Evolutionary conservation across 1,284 basidiomycete genomes (phyloP).

Genomic region (Stygiomarasmius scandens): DNA sequence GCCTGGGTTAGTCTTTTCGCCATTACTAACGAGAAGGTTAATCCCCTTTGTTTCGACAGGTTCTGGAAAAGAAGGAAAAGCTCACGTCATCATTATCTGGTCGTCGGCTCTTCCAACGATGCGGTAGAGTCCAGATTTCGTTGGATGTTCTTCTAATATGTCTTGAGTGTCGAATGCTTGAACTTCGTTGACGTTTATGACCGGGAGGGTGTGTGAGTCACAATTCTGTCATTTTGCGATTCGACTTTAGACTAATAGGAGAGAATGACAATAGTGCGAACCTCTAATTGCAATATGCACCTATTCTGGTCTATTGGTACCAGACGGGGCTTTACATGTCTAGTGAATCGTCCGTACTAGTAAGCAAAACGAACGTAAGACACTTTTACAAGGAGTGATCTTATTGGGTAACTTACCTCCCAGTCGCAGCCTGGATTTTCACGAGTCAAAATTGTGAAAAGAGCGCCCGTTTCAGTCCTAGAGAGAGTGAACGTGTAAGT

Average conservation of each 20-base stretch:
- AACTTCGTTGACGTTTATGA: constrained; percentile 9
- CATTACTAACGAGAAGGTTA: not conserved
- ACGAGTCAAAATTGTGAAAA: constrained; percentile 7
- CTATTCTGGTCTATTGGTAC: constrained; percentile 9
- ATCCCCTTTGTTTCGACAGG: not conserved
- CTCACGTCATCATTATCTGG: constrained; percentile 37
- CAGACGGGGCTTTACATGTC: constrained; percentile 8
- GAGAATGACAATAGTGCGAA: not conserved
- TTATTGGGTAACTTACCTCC: not conserved
- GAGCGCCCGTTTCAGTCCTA: constrained; percentile 10
- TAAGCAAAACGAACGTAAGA: not conserved
- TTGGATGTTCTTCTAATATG: constrained; percentile 40
- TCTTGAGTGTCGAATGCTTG: constrained; percentile 33
- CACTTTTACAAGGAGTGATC: too few species aligned
- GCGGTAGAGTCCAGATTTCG: constrained; percentile 34
- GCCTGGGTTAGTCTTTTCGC: not conserved
- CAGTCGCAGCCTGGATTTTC: constrained; percentile 2
- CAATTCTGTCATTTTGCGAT: constrained; percentile 1
- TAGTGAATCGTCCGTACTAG: constrained; percentile 4
- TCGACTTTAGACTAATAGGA: too few species aligned
- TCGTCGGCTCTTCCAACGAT: constrained; percentile 44
- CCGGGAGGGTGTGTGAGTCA: constrained; percentile 6
- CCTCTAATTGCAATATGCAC: not conserved
- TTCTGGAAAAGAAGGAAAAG: not conserved
- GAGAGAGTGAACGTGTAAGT: too few species aligned